Conservation (phyloP, 106 monocot genomes). For the Xerophyta viscosa region DNA sequence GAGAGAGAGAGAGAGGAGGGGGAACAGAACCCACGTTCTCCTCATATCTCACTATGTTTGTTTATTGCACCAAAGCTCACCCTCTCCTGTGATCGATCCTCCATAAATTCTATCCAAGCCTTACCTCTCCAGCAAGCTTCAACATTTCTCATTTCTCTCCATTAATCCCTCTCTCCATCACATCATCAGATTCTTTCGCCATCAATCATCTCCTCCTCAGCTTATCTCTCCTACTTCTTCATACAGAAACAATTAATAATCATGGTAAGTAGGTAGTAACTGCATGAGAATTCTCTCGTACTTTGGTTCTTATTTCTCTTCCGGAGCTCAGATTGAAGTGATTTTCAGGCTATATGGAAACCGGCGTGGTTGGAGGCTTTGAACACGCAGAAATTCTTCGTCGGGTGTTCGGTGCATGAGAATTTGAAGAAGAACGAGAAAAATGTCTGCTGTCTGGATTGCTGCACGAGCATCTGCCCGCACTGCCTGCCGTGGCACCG, state of each 20-base stretch:
- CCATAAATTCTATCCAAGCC: constrained; percentile 11
- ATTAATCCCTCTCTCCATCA: background rate
- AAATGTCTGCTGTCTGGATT: constrained; percentile 38
- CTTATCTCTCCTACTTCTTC: no score
- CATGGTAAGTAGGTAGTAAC: no score
- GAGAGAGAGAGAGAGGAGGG: background rate
- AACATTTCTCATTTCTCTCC: background rate
- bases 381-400: constrained; percentile 38
- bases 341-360: constrained; percentile 7
- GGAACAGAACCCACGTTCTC: constrained; percentile 2
- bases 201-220: no score
- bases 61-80: constrained; percentile 1
- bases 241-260: no score
- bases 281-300: no score
- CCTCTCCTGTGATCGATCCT: constrained; percentile 2
- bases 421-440: constrained; percentile 31
- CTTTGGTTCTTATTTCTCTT: no score
- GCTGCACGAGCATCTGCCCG: constrained; percentile 38
- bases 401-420: constrained; percentile 28
- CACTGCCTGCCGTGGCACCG: constrained; percentile 24
- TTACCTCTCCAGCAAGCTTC: background rate
- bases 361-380: constrained; percentile 43
- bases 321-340: no score
- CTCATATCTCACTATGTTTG: constrained; percentile 13
- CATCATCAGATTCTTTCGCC: background rate